A percentile compares a stretch with the other conserved stretches of the same genome.
These are phyloP conservation scores for Hapsidospora chrysogenum DNA, from an alignment of 495 filamentous ascomycete genomes.

Conservation along the genomic window DNA sequence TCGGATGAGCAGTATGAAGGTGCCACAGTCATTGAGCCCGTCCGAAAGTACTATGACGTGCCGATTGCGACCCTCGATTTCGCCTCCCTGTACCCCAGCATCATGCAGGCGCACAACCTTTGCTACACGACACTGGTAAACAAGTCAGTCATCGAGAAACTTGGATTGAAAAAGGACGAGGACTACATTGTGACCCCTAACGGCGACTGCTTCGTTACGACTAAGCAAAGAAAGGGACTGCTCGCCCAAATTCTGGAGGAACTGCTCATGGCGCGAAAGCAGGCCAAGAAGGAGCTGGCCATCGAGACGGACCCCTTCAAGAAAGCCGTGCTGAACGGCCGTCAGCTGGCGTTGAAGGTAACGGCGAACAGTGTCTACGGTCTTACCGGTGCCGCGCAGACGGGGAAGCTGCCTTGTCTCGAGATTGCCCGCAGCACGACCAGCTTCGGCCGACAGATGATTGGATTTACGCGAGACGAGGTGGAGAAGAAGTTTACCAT, in stretches of 20 bases:
- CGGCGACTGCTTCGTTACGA: slow-evolving; percentile 81
- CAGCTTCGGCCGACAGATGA: slow-evolving; percentile 93
- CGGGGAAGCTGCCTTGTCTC: slow-evolving; percentile 89
- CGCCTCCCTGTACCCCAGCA: slow-evolving; percentile 92
- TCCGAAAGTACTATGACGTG: slow-evolving; percentile 78
- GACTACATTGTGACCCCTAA: slow-evolving; percentile 96
- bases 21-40: slow-evolving; percentile 94
- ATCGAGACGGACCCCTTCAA: slow-evolving; percentile 91
- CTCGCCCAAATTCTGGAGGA: slow-evolving; percentile 92
- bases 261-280: slow-evolving; percentile 73
- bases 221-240: slow-evolving; percentile 79
- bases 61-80: slow-evolving; percentile 98
- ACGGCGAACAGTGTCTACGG: slow-evolving; percentile 98
- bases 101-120: slow-evolving; percentile 97
- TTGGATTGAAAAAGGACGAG: slow-evolving; percentile 60
- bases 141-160: slow-evolving; percentile 57
- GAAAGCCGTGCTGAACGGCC: slow-evolving; percentile 93
- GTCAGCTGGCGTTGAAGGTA: slow-evolving; percentile 90
- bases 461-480: slow-evolving; percentile 87
- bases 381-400: slow-evolving; percentile 75
- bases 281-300: slow-evolving; percentile 80
- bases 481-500: slow-evolving; percentile 81
- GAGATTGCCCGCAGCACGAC: slow-evolving; percentile 94
- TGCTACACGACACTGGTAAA: slow-evolving; percentile 94
- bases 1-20: slow-evolving; percentile 85